These are phyloP conservation scores for Aphanomyces invadans DNA, from an alignment of 352 stramenopile species.

Conservation along the genomic window DNA sequence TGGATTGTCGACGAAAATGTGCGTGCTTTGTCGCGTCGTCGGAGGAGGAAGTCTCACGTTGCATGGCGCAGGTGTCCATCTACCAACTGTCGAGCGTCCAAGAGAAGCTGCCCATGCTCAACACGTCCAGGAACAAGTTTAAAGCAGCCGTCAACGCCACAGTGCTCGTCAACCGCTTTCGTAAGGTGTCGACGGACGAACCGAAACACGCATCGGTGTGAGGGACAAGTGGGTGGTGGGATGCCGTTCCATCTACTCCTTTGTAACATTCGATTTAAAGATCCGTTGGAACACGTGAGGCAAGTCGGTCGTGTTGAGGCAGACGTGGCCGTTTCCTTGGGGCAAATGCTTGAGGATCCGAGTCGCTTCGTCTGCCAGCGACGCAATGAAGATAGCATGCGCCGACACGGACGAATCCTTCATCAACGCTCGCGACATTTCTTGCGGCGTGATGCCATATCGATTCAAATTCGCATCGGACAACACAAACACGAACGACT, in stretches of 20 bases:
- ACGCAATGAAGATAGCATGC: constrained; percentile 81
- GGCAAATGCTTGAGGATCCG: constrained; percentile 56
- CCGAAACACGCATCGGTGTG: not conserved
- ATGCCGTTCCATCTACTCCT: too few species aligned
- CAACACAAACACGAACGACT: constrained; percentile 91
- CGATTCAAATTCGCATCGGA: constrained; percentile 93
- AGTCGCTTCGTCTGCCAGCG: constrained; percentile 72
- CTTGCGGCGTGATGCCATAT: constrained; percentile 76
- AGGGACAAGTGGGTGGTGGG: too few species aligned
- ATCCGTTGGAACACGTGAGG: constrained; percentile 81
- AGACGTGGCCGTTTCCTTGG: constrained; percentile 62
- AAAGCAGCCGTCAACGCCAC: constrained; percentile 41
- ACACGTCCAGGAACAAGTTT: constrained; percentile 69
- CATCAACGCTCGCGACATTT: constrained; percentile 46
- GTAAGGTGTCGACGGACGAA: not conserved
- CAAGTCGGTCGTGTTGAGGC: constrained; percentile 66
- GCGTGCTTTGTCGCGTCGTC: not conserved
- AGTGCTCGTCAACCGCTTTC: constrained; percentile 18
- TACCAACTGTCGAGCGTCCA: constrained; percentile 66
- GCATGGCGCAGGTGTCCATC: constrained; percentile 60
- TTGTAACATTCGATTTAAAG: constrained; percentile 33
- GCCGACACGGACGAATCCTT: constrained; percentile 50
- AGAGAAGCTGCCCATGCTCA: constrained; percentile 70
- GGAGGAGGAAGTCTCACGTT: too few species aligned
- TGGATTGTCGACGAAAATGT: constrained; percentile 62